Evolutionary conservation across 345 rosid species (phyloP).

Genomic region (Boechera stricta): DNA sequence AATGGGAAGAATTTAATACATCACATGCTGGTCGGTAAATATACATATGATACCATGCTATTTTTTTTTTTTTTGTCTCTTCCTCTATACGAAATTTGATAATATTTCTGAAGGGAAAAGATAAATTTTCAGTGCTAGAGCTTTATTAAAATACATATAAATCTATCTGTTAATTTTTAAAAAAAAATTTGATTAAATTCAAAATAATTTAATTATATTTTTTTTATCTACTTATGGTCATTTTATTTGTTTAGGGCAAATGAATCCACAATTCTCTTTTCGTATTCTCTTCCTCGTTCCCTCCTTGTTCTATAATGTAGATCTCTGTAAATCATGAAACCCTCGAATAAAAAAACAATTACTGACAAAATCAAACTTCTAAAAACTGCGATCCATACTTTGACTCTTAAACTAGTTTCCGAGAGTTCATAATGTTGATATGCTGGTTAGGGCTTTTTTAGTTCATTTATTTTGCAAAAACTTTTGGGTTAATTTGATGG

Average conservation of each 20-base stretch:
- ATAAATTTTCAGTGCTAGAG: background rate
- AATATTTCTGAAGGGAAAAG: background rate
- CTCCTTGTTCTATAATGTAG: background rate
- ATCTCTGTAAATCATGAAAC: background rate
- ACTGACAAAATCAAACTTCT: background rate
- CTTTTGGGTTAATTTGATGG: background rate
- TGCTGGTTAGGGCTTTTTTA: background rate
- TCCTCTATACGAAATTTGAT: background rate
- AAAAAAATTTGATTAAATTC: background rate
- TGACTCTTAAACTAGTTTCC: slow-evolving; percentile 1
- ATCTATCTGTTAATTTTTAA: background rate
- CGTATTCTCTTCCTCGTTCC: background rate
- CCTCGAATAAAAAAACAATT: background rate
- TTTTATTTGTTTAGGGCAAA: background rate
- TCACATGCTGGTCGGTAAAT: slow-evolving; percentile 6
- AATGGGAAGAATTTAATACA: background rate
- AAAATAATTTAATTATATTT: background rate
- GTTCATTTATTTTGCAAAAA: background rate
- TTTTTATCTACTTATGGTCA: background rate
- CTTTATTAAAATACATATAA: background rate
- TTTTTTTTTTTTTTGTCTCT: too few species aligned
- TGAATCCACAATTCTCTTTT: background rate
- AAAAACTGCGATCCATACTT: background rate
- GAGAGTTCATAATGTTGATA: slow-evolving; percentile 13
- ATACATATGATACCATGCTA: background rate